These are phyloP conservation scores for Puccinia coronata DNA, from an alignment of 1,284 basidiomycete species.

Conservation along the genomic window DNA sequence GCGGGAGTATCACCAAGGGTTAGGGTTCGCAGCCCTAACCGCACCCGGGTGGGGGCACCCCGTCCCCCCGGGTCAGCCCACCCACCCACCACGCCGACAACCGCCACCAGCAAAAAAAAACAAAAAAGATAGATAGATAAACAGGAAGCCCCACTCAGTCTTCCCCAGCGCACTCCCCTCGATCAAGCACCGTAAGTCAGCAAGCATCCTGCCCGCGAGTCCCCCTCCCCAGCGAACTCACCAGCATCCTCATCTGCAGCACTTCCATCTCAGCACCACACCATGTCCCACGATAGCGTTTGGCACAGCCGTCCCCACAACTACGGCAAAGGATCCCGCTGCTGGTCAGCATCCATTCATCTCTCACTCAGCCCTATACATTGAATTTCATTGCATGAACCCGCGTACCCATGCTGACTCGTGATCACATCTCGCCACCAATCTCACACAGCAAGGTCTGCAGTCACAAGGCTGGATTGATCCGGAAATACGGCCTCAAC, in stretches of 20 bases:
- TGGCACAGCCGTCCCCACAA: conserved; percentile 92
- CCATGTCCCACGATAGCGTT: conserved; percentile 87
- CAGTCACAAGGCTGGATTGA: conserved; percentile 92
- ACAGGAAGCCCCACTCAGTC: conserved; percentile 48
- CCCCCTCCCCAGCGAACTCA: background rate
- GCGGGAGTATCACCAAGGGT: conserved; percentile 38
- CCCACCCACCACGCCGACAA: background rate
- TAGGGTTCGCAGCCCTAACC: conserved; percentile 46
- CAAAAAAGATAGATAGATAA: too few relatives aligned
- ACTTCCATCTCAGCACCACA: conserved; percentile 54
- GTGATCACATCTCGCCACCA: conserved; percentile 11
- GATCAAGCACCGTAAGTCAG: conserved; percentile 3
- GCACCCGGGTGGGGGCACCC: background rate
- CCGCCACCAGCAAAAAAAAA: conserved; percentile 1
- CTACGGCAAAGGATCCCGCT: conserved; percentile 90
- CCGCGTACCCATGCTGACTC: background rate
- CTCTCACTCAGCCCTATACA: background rate
- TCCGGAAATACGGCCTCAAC: conserved; percentile 63
- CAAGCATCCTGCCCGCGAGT: background rate
- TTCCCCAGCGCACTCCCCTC: conserved; percentile 14
- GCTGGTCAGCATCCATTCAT: conserved; percentile 68
- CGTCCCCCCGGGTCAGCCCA: background rate
- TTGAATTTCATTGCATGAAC: background rate
- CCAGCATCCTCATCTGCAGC: background rate
- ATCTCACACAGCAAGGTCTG: conserved; percentile 76